Conservation (phyloP, 2,329 filamentous ascomycete species). For the Fusarium sororula region DNA sequence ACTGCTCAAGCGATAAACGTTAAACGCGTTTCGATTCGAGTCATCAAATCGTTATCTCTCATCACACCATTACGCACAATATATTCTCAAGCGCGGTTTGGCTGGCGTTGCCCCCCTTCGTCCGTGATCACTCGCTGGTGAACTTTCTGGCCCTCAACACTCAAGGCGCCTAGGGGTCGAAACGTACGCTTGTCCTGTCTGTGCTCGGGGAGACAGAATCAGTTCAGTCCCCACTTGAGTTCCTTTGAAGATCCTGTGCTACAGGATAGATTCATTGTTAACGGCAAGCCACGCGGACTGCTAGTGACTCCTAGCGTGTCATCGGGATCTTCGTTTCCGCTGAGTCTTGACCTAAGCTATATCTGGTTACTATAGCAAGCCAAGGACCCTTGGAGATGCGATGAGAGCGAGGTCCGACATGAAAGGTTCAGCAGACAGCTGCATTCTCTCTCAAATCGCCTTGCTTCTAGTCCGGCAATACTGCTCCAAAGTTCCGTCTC, state of each 20-base stretch:
- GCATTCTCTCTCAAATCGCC: neutral
- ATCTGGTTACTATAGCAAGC: neutral
- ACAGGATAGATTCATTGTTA: conserved; percentile 10
- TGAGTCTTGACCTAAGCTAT: neutral
- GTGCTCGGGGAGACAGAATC: conserved; percentile 24
- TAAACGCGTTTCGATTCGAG: conserved; percentile 24
- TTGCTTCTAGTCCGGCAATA: neutral
- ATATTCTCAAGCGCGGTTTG: neutral
- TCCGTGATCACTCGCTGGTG: neutral
- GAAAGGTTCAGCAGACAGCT: neutral
- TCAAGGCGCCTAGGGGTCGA: conserved; percentile 4
- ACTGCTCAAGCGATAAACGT: neutral
- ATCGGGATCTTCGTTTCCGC: conserved; percentile 16
- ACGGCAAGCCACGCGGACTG: conserved; percentile 31
- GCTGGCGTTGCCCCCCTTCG: neutral
- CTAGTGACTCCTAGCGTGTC: conserved; percentile 26
- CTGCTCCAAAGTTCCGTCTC: neutral
- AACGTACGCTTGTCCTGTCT: conserved; percentile 13
- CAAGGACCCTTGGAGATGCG: neutral
- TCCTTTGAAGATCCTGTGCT: conserved; percentile 33
- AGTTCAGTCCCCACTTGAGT: conserved; percentile 26
- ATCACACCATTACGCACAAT: conserved; percentile 12
- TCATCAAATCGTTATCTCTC: neutral
- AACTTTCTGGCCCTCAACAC: neutral
- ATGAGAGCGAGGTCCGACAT: neutral